Evolutionary conservation across 257 asterid genomes (phyloP).

Genomic region (Catharanthus roseus): DNA sequence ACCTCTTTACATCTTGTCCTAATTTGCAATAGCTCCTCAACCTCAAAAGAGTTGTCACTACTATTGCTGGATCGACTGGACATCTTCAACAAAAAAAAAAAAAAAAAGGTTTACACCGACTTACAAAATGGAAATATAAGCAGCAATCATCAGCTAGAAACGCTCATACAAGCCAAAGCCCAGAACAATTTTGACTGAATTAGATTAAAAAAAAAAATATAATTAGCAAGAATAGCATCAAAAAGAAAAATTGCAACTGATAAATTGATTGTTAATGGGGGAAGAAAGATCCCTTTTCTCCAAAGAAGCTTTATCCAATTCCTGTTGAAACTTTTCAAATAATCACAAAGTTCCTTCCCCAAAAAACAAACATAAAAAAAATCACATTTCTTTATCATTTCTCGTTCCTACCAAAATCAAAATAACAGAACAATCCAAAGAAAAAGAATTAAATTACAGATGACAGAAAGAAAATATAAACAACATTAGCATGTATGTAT

Average conservation of each 20-base stretch:
- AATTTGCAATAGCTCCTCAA: constrained; percentile 52
- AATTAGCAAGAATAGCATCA: not conserved
- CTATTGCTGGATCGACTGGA: constrained; percentile 40
- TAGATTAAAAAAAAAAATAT: not conserved
- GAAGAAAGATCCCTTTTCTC: not conserved
- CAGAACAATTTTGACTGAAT: not conserved
- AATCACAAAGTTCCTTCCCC: constrained; percentile 4
- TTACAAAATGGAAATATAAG: not conserved
- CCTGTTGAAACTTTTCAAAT: not conserved
- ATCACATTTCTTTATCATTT: constrained; percentile 1
- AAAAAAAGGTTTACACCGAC: not conserved
- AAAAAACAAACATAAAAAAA: not conserved
- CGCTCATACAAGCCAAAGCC: not conserved
- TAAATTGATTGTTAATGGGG: not conserved
- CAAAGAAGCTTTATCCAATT: not conserved
- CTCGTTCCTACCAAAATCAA: not conserved
- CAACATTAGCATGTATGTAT: not conserved
- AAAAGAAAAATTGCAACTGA: not conserved
- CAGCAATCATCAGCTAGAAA: not conserved
- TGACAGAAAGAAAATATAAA: not conserved
- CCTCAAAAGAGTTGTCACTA: constrained; percentile 38
- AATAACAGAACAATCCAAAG: not conserved
- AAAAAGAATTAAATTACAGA: not conserved
- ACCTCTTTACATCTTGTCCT: constrained; percentile 76
- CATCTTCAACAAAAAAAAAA: constrained; percentile 38